Evolutionary conservation across 2,329 filamentous ascomycete genomes (phyloP), one percentile per base, ranked within the genome.

Genomic region (Colletotrichum sp.): DNA sequence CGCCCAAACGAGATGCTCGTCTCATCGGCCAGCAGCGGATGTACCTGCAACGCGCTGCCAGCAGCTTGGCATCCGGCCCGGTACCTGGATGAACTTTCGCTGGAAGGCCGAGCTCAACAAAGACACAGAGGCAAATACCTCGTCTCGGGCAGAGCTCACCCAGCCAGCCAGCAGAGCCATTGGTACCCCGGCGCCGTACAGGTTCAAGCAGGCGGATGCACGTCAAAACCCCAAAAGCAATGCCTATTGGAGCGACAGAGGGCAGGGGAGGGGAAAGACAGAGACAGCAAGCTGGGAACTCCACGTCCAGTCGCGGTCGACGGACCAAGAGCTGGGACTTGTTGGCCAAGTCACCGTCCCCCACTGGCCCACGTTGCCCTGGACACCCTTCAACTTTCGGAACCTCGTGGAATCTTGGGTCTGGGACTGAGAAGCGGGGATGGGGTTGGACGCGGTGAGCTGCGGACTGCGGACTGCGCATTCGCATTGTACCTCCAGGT

Each of bases 371-470:
- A 76, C 59, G 70, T 75, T 74, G 70, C 28, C 65, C 70, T 55
- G 43, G 59, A 65, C 74, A 76, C 18, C 68, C 55, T 73, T 68
- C 63, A 69, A 60, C 18, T 14, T 57, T 68, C 63, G 67, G 74
- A 76, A 76, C 48, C 36, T 55, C 60, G 72, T 76, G 55, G 74
- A 76, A 76, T 76, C 74, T 75, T 76, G 70, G 43, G 57, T 73
- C 48, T 65, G 43, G 69, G 55, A 32, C 52, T 65, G 43, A 55
- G 55, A 32, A 69, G 70, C 74, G 74, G 74, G 65, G 74, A 57
- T 43, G 32, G 55, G 61, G 55, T 73, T 52, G 70, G 60, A 52
- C 18, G 39, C 36, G 32, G 34, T 43, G 32, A 34, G 59, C 26
- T 21, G 59, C 24, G 55, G 32, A 43, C 61, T 34, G 59, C 26